A percentile compares a stretch with the other conserved stretches of the same genome.
These are phyloP conservation scores for Sextonia rubra DNA, from an alignment of 164 flowering plant species.

Conservation along the genomic window DNA sequence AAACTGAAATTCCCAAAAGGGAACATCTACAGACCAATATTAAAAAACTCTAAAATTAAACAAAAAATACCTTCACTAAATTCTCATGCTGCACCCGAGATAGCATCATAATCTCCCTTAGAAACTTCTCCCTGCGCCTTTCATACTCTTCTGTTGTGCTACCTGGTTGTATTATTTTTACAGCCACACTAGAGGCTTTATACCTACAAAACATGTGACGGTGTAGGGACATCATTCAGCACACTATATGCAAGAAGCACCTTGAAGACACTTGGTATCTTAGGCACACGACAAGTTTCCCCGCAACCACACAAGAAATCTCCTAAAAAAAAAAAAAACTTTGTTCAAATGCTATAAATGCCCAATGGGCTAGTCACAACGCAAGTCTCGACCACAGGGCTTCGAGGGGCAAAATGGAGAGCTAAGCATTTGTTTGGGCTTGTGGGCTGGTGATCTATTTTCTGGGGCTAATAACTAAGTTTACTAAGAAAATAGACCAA, in stretches of 20 bases:
- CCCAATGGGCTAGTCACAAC: neutral
- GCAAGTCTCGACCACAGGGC: neutral
- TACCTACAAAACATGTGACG: slow-evolving; percentile 20
- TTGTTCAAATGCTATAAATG: neutral
- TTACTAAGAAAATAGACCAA: neutral
- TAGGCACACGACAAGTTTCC: neutral
- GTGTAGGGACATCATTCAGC: neutral
- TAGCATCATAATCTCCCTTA: slow-evolving; percentile 24
- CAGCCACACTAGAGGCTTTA: slow-evolving; percentile 20
- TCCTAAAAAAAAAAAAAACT: no score
- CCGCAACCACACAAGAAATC: neutral
- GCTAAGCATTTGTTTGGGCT: neutral
- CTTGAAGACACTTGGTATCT: neutral
- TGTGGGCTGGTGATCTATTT: neutral
- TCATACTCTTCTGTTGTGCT: neutral
- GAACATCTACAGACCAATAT: neutral
- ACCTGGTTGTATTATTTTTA: slow-evolving; percentile 18
- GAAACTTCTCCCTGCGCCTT: slow-evolving; percentile 13
- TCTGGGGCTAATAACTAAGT: neutral
- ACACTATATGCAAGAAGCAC: neutral
- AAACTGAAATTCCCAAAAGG: neutral
- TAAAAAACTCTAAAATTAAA: neutral
- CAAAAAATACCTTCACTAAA: slow-evolving; percentile 20
- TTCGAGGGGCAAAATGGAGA: neutral
- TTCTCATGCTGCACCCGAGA: slow-evolving; percentile 26